Conservation (phyloP, 768 basidiomycete species). For the Podaxis sp. region DNA sequence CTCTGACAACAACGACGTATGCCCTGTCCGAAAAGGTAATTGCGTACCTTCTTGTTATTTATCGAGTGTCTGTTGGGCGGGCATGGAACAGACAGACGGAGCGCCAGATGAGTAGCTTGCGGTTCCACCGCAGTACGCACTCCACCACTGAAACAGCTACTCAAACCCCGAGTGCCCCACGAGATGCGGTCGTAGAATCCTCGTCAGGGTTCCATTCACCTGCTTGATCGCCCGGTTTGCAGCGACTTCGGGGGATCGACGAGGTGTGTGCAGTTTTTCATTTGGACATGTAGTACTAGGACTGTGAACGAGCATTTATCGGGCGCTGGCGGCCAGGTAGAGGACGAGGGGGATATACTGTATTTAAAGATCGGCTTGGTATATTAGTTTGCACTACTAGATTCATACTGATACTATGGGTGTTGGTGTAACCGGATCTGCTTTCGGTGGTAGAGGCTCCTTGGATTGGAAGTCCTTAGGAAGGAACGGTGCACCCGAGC, state of each 20-base stretch:
- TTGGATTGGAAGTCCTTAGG: slow-evolving; percentile 38
- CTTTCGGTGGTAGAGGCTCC: slow-evolving; percentile 39
- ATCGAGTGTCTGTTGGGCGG: neutral
- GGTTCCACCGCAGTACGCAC: neutral
- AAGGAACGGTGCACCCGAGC: slow-evolving; percentile 47
- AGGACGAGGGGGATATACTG: neutral
- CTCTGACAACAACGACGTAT: neutral
- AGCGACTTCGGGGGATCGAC: too few species aligned
- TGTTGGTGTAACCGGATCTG: slow-evolving; percentile 46
- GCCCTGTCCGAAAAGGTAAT: neutral
- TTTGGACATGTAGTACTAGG: too few species aligned
- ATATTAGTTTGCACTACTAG: neutral
- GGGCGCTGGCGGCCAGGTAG: too few species aligned
- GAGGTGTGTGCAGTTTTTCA: too few species aligned
- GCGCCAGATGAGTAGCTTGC: neutral
- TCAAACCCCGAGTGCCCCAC: neutral
- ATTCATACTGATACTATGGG: slow-evolving; percentile 16
- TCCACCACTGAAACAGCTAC: neutral
- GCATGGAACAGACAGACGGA: neutral
- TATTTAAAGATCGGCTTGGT: neutral
- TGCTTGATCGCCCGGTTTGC: too few species aligned
- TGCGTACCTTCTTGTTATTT: neutral
- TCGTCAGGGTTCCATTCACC: too few species aligned
- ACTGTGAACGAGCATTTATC: too few species aligned
- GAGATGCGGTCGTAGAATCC: neutral